A percentile compares a stretch with the other conserved stretches of the same genome.
Conservation (phyloP, 441 rosid genomes). For the Lagerstroemia fauriei region DNA sequence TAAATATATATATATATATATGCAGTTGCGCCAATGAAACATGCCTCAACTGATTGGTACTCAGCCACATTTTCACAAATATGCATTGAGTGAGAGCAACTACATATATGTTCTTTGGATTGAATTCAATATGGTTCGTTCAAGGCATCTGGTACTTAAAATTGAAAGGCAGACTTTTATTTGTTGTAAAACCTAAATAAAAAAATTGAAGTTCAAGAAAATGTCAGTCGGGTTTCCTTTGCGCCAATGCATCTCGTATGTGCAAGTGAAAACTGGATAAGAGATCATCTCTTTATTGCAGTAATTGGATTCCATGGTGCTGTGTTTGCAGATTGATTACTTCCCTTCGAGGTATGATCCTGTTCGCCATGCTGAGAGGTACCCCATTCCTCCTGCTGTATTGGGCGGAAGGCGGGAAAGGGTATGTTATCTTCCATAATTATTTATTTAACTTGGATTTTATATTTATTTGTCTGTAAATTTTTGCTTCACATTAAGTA, state of each 20-base stretch:
- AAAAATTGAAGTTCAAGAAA: too few relatives aligned
- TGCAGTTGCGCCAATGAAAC: neutral
- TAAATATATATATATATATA: too few relatives aligned
- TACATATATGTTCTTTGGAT: neutral
- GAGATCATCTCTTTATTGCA: neutral
- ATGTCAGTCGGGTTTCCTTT: neutral
- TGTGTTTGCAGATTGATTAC: constrained; percentile 66
- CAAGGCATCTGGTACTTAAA: neutral
- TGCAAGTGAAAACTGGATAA: neutral
- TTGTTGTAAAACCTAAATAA: too few relatives aligned
- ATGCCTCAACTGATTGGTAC: neutral
- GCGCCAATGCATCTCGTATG: neutral
- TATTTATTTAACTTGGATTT: neutral
- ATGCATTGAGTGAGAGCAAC: neutral
- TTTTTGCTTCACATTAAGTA: neutral
- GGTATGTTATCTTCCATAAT: constrained; percentile 42
- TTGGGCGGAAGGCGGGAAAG: constrained; percentile 75
- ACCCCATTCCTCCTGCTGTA: constrained; percentile 49
- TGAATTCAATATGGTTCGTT: neutral
- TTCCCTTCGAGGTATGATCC: constrained; percentile 87
- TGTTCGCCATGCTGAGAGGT: constrained; percentile 69
- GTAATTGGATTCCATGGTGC: neutral
- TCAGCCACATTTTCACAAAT: neutral
- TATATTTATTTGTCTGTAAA: too few relatives aligned
- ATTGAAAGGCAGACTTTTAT: too few relatives aligned